Percentiles rank a stretch among this genome's conserved stretches.
Evolutionary conservation across 2,329 filamentous ascomycete species (phyloP).

Genomic region (Diaporthe ampelina): DNA sequence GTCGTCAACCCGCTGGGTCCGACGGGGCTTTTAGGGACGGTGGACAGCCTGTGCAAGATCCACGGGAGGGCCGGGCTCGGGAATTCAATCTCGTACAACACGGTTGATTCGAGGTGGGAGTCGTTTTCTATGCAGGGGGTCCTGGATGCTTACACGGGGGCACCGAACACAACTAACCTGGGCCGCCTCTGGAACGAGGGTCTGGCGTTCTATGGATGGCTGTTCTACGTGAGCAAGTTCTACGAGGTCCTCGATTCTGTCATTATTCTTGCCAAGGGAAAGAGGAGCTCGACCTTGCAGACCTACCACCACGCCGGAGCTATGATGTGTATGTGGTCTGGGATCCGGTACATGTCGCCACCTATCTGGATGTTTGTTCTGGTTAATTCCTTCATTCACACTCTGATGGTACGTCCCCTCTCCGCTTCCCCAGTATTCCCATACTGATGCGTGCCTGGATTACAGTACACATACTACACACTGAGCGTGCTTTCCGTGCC

Average conservation of each 20-base stretch:
- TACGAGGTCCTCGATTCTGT: slow-evolving; percentile 97
- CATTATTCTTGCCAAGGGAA: slow-evolving; percentile 97
- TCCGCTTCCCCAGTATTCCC: background rate
- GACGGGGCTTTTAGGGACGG: slow-evolving; percentile 78
- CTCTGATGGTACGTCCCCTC: slow-evolving; percentile 82
- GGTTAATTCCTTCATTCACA: slow-evolving; percentile 94
- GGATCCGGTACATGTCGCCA: slow-evolving; percentile 92
- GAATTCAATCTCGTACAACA: slow-evolving; percentile 82
- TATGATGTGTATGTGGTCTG: slow-evolving; percentile 99
- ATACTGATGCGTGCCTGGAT: background rate
- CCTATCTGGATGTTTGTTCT: slow-evolving; percentile 98
- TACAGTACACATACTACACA: slow-evolving; percentile 96
- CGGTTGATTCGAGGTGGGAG: slow-evolving; percentile 73
- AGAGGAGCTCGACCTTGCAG: slow-evolving; percentile 93
- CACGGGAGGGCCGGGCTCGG: slow-evolving; percentile 86
- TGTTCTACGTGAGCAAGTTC: slow-evolving; percentile 99
- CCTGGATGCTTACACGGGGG: slow-evolving; percentile 55
- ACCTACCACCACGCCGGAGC: slow-evolving; percentile 98
- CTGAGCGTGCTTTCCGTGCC: slow-evolving; percentile 82
- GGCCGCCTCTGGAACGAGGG: slow-evolving; percentile 97
- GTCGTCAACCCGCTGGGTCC: slow-evolving; percentile 74
- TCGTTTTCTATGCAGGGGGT: slow-evolving; percentile 59
- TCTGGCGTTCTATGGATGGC: slow-evolving; percentile 96
- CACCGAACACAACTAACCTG: slow-evolving; percentile 77
- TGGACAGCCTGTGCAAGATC: slow-evolving; percentile 92